A percentile compares a stretch with the other conserved stretches of the same genome.
Conservation (phyloP, 2,329 filamentous ascomycete species). For the Cyclaneusma minus region DNA sequence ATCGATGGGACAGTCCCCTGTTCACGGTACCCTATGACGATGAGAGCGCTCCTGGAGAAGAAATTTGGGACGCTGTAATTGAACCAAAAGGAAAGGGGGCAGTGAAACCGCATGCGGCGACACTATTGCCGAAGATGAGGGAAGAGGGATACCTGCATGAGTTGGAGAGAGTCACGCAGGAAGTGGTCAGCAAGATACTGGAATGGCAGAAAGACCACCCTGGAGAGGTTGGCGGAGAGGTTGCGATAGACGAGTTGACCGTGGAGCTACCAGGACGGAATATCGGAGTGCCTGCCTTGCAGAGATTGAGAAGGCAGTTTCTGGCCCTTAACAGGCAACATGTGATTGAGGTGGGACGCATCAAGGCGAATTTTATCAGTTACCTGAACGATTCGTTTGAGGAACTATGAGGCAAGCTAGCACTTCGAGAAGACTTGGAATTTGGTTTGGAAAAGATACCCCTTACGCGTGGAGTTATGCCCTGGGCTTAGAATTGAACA, state of each 20-base stretch:
- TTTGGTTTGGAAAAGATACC: no score
- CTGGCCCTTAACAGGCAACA: conserved; percentile 60
- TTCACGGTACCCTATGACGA: conserved; percentile 71
- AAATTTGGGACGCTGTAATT: conserved; percentile 59
- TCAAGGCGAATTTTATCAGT: conserved; percentile 47
- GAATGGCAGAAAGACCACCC: conserved; percentile 50
- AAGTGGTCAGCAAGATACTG: conserved; percentile 54
- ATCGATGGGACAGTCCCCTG: conserved; percentile 68
- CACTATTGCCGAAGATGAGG: conserved; percentile 48
- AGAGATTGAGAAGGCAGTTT: conserved; percentile 64
- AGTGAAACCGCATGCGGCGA: conserved; percentile 61
- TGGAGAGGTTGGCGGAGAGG: conserved; percentile 42
- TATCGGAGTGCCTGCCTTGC: conserved; percentile 58
- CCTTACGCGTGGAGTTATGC: no score
- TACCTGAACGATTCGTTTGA: conserved; percentile 53
- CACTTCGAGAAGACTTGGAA: no score
- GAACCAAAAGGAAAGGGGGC: conserved; percentile 41
- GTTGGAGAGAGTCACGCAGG: conserved; percentile 64
- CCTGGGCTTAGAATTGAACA: no score
- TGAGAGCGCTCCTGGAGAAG: conserved; percentile 46
- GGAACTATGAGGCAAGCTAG: no score
- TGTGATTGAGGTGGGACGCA: conserved; percentile 36
- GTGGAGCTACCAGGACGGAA: conserved; percentile 52
- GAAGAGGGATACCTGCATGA: conserved; percentile 63
- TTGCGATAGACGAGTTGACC: conserved; percentile 38